Conservation (phyloP, 2,329 filamentous ascomycete species). For the Monilinia fructicola region DNA sequence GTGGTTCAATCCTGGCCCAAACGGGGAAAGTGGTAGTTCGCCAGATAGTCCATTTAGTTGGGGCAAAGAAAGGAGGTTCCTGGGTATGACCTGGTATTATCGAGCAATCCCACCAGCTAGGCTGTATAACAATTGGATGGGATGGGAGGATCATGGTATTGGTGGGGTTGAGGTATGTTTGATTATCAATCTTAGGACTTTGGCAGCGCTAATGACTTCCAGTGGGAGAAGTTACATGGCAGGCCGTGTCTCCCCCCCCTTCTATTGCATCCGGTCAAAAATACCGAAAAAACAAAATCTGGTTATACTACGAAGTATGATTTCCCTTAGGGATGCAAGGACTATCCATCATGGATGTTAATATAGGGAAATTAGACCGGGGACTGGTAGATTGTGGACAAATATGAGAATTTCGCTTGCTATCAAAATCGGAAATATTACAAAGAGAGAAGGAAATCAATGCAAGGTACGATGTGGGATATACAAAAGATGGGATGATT, state of each 20-base stretch:
- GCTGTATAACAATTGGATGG: slow-evolving; percentile 64
- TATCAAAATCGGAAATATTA: neutral
- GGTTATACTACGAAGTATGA: slow-evolving; percentile 11
- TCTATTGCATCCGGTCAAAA: slow-evolving; percentile 60
- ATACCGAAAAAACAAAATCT: slow-evolving; percentile 46
- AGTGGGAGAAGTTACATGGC: slow-evolving; percentile 57
- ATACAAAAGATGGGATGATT: neutral
- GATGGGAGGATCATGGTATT: slow-evolving; percentile 55
- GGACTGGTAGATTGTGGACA: neutral
- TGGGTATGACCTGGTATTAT: slow-evolving; percentile 62
- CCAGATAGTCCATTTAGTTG: slow-evolving; percentile 57
- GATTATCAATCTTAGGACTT: neutral
- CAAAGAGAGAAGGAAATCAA: rapidly evolving
- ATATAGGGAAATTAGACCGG: neutral
- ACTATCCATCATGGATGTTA: neutral
- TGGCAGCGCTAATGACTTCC: neutral
- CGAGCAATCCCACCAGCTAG: slow-evolving; percentile 56
- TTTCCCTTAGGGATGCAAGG: neutral
- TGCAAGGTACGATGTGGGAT: neutral
- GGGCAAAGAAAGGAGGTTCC: slow-evolving; percentile 57
- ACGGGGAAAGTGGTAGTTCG: slow-evolving; percentile 52
- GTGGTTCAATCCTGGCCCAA: slow-evolving; percentile 61
- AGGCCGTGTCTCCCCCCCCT: slow-evolving; percentile 59
- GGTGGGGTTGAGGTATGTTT: slow-evolving; percentile 47
- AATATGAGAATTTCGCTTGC: neutral